These are phyloP conservation scores for Ehretia macrophylla DNA, from an alignment of 257 asterid genomes.

Conservation along the genomic window DNA sequence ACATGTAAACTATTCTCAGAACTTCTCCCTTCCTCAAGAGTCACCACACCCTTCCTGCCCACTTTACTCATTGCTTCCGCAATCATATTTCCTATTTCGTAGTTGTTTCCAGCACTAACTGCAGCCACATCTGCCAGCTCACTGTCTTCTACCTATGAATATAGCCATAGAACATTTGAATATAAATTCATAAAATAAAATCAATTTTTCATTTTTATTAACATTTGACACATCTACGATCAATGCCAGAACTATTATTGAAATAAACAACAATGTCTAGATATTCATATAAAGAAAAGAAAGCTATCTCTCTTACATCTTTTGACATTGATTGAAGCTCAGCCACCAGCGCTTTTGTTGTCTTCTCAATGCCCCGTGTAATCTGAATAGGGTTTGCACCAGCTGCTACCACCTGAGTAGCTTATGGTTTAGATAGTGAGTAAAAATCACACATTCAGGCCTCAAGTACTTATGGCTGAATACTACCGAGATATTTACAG, in stretches of 20 bases:
- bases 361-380: slow-evolving; percentile 54
- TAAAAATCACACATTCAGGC: neutral
- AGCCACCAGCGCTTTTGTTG: slow-evolving; percentile 45
- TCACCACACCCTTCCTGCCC: slow-evolving; percentile 39
- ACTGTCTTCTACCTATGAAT: slow-evolving; percentile 34
- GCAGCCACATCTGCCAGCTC: slow-evolving; percentile 42
- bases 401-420: slow-evolving; percentile 52
- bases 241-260: too few relatives aligned
- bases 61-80: slow-evolving; percentile 39
- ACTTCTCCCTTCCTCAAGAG: slow-evolving; percentile 39
- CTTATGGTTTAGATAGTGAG: neutral
- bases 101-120: slow-evolving; percentile 39
- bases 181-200: too few relatives aligned
- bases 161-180: neutral
- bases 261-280: neutral
- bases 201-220: neutral
- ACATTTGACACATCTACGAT: too few relatives aligned
- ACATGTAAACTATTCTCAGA: slow-evolving; percentile 25
- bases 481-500: too few relatives aligned
- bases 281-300: too few relatives aligned
- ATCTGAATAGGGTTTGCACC: slow-evolving; percentile 62
- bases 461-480: too few relatives aligned
- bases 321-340: slow-evolving; percentile 52
- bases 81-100: slow-evolving; percentile 38
- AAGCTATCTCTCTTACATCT: slow-evolving; percentile 28